Base-by-base conservation (phyloP, 2,329 filamentous ascomycete species). In the Alternaria infectoria region DNA sequence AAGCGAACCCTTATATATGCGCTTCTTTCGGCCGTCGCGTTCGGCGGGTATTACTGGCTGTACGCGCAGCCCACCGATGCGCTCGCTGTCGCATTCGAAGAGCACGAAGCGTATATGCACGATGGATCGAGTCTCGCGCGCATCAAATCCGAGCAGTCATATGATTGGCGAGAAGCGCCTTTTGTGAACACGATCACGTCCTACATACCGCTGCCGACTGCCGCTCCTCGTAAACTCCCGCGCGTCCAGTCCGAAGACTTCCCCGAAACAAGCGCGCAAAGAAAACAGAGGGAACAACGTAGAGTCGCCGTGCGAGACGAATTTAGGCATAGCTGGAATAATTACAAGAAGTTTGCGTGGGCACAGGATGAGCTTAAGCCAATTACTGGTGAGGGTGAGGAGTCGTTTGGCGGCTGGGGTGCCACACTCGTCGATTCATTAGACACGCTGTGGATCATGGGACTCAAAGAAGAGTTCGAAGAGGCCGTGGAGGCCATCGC, bases 391-490 rank as follows among this genome's bases (percentile, higher is more conserved):
- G 66, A 72, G 23, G 72, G 69, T 3, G 72, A 74, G n/a, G 75
- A 83, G 65, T 75, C 77, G 6, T 85, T 84, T 65, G 83, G 83
- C 6, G 83, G 83, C 32, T 85, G 83, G 83, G 82, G 79, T 21
- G 83, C 82, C 10, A 84, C 79, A 21, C 63, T 85, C 25, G 81
- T 85, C 12, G 82, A 84, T 65, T 79, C 80, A 23, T 71, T 84
- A 23, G 83, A 84, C 62, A 83, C 80, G 5, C 72, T 84, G 11
- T 84, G 81, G 81, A 84, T 84, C 54, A 83, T 84, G 82, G 82
- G 77, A 8, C 67, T 84, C 64, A 83, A 82, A 58, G 75, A 81
- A 3, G 83, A 85, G 19, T 85, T 84, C 59, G 75, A 82, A 40
- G 78, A 83, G 49, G 83, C 83, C 2, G 82, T 84, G 1, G 70